These are phyloP conservation scores for Ophiostoma piceae DNA, from an alignment of 2,329 filamentous ascomycete genomes.

Conservation along the genomic window DNA sequence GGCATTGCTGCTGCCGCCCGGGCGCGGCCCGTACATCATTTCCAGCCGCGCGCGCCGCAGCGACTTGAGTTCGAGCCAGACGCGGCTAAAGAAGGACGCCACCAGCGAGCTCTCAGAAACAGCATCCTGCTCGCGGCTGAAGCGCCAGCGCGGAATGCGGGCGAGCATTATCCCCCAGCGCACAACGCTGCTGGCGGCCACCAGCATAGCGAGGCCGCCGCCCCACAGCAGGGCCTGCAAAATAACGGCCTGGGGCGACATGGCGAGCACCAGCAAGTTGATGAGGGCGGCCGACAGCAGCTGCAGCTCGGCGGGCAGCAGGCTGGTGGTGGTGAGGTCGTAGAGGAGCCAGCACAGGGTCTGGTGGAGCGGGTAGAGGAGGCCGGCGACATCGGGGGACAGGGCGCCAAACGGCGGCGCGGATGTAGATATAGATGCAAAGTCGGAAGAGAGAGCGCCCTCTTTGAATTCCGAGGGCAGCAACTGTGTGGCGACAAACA, in stretches of 20 bases:
- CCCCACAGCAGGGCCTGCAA: slow-evolving; percentile 81
- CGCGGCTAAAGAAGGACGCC: slow-evolving; percentile 30
- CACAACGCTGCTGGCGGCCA: slow-evolving; percentile 68
- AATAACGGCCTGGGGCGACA: slow-evolving; percentile 77
- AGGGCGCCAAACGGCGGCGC: slow-evolving; percentile 19
- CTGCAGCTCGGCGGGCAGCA: slow-evolving; percentile 81
- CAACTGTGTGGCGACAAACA: not conserved
- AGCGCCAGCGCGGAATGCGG: slow-evolving; percentile 85
- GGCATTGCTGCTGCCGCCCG: not conserved
- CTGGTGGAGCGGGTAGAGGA: slow-evolving; percentile 76
- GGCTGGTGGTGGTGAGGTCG: slow-evolving; percentile 80
- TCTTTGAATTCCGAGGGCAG: not conserved
- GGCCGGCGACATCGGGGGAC: slow-evolving; percentile 31
- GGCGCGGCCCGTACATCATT: slow-evolving; percentile 32
- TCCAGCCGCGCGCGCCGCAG: slow-evolving; percentile 32
- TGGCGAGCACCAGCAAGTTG: slow-evolving; percentile 70
- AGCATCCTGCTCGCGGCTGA: slow-evolving; percentile 51
- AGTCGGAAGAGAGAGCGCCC: not conserved
- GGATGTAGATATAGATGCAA: not conserved
- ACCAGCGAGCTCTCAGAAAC: slow-evolving; percentile 30
- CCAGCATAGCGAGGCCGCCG: slow-evolving; percentile 70
- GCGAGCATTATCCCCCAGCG: slow-evolving; percentile 80
- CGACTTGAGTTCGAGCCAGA: slow-evolving; percentile 37
- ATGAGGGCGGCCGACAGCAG: slow-evolving; percentile 77
- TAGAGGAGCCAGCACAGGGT: slow-evolving; percentile 67